phyloP scores from a whole-genome alignment of 1,284 basidiomycete genomes.

The Microbotryum scabiosae region DNA sequence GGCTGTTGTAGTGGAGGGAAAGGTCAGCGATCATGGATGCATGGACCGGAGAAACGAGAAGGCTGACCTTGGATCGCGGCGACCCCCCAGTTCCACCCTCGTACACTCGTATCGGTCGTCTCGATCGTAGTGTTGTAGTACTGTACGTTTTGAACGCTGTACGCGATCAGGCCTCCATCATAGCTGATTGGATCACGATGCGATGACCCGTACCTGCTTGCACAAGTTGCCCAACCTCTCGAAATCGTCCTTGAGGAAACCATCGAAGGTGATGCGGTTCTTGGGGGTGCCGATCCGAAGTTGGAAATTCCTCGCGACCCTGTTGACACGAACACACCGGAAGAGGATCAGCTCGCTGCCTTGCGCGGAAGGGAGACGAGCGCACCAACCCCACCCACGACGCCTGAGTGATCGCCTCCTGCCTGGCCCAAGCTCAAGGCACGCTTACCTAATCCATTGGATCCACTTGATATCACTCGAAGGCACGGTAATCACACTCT shows the following conservation, averaged over 20 bases:
- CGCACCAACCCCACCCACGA: too few species aligned
- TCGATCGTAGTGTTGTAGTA: slow-evolving; percentile 81
- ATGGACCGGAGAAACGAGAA: not conserved
- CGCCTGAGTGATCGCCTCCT: too few species aligned
- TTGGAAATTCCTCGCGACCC: slow-evolving; percentile 87
- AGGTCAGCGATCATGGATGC: not conserved
- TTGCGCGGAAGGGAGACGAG: too few species aligned
- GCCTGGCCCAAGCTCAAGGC: too few species aligned
- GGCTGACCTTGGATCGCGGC: slow-evolving; percentile 80
- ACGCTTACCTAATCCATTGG: slow-evolving; percentile 63
- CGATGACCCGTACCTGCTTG: slow-evolving; percentile 30
- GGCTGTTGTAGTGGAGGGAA: slow-evolving; percentile 47
- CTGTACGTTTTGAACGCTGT: slow-evolving; percentile 82
- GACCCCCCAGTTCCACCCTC: slow-evolving; percentile 98
- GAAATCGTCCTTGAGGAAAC: slow-evolving; percentile 69
- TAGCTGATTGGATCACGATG: not conserved
- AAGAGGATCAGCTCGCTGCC: too few species aligned
- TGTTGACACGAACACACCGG: too few species aligned
- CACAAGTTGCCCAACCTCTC: slow-evolving; percentile 39
- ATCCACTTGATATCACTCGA: slow-evolving; percentile 73
- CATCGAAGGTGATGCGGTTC: slow-evolving; percentile 72
- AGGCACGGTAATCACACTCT: slow-evolving; percentile 55
- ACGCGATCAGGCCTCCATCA: not conserved
- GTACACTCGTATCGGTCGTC: slow-evolving; percentile 74
- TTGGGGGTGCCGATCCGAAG: slow-evolving; percentile 65